Evolutionary conservation across 2,329 filamentous ascomycete genomes (phyloP), one percentile per base, ranked within the genome.

Genomic region (Alternaria arbusti): DNA sequence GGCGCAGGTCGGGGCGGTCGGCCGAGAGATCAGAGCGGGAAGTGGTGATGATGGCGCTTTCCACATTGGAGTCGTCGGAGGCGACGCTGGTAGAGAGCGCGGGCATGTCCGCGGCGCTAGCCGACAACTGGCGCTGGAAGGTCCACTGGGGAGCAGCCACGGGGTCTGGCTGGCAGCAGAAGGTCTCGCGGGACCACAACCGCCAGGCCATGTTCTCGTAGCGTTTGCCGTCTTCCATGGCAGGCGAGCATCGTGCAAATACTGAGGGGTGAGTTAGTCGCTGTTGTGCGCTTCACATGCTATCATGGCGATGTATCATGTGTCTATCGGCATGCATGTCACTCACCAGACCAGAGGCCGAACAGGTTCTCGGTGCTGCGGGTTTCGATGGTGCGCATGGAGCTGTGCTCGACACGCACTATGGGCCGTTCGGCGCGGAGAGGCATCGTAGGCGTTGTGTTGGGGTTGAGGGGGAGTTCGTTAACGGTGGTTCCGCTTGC

Each of bases 261-360:
- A 98, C 94, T 96, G 77, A 45, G 64, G 30, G 43, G 11, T 57
- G 46, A 51, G 69, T 79, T 71, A 80, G 75, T 49, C 23, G 54
- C 46, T 23, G 46, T 52, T 50, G 23, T 46, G 43, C 25, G 17
- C 54, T 44, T 25, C 23, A 46, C 54, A 55, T n/a, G 52, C 20
- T 23, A 22, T 28, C 32, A 17, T 15, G 23, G 6, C 22, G 7
- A 20, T 15, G 5, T 40, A 51, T 17, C 22, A 47, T 57, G 60
- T 25, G 26, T 32, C 13, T 40, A 22, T 54, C 30, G 23, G 56
- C n/a, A 13, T n/a, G 54, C 57, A 63, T 20, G 54, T 62, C 49
- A 86, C 92, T 87, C 83, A 97, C 94, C 93, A 80, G 93, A 95
- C 94, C 94, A 97, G 88, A 98, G 96, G 84, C 92, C 94, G 83